phyloP scores from a whole-genome alignment of 2,329 filamentous ascomycete species.

The Aspergillus proliferans region DNA sequence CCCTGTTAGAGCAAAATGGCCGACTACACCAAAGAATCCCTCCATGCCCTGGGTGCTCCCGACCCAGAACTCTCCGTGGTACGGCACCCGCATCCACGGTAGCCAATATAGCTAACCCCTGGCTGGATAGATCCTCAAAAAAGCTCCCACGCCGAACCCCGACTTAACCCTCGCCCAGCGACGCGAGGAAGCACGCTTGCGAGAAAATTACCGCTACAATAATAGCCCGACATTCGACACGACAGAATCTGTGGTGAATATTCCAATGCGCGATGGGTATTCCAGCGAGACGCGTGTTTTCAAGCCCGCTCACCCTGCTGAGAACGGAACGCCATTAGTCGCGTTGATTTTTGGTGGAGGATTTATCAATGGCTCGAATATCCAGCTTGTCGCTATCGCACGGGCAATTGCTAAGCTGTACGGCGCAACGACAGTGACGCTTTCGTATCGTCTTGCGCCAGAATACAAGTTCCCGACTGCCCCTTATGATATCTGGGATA shows the following conservation, averaged over 20 bases:
- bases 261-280: conserved; percentile 14
- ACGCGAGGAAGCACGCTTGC: no score
- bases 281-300: conserved; percentile 9
- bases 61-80: no score
- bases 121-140: no score
- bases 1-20: no score
- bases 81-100: no score
- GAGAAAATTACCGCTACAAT: not conserved
- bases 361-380: conserved; percentile 17
- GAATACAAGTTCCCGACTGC: conserved; percentile 43
- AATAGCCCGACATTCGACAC: not conserved
- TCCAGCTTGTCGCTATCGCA: conserved; percentile 13
- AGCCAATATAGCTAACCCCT: no score
- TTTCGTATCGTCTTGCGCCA: conserved; percentile 36
- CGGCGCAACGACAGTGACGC: conserved; percentile 17
- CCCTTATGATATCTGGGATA: conserved; percentile 42
- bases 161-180: no score
- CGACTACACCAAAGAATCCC: no score
- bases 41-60: no score
- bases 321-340: conserved; percentile 11
- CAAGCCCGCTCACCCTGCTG: not conserved
- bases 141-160: no score
- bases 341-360: conserved; percentile 21
- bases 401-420: conserved; percentile 11
- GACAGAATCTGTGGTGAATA: conserved; percentile 4